Evolutionary conservation across 1,284 basidiomycete genomes (phyloP).

Genomic region (Neolentinus lepideus): DNA sequence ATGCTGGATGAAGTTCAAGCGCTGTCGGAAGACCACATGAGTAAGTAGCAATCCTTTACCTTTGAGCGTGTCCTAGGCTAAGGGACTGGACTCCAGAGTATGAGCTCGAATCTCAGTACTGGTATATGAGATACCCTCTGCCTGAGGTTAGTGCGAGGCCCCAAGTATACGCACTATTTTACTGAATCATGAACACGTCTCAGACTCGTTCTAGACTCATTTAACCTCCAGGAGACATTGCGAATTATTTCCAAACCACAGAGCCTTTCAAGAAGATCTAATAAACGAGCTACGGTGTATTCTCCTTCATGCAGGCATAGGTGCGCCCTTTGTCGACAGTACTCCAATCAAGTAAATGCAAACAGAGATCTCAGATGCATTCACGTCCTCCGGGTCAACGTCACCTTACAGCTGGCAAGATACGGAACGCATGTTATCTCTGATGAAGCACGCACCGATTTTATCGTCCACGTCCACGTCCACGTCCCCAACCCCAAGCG

Average conservation of each 20-base stretch:
- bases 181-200: constrained; percentile 1
- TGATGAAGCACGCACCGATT: constrained; percentile 31
- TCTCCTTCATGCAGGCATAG: constrained; percentile 38
- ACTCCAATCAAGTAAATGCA: neutral
- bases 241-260: constrained; percentile 39
- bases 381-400: constrained; percentile 37
- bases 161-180: too few species aligned
- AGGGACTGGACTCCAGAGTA: constrained; percentile 26
- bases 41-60: constrained; percentile 22
- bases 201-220: constrained; percentile 4
- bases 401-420: constrained; percentile 30
- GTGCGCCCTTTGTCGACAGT: constrained; percentile 22
- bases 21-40: constrained; percentile 30
- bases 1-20: constrained; percentile 27
- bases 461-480: constrained; percentile 10
- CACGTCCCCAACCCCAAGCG: constrained; percentile 8
- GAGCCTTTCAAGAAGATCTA: constrained; percentile 24
- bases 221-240: constrained; percentile 37
- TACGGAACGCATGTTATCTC: constrained; percentile 14
- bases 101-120: constrained; percentile 44
- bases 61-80: neutral
- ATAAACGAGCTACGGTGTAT: constrained; percentile 40
- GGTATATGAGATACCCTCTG: constrained; percentile 24
- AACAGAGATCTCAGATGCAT: constrained; percentile 20
- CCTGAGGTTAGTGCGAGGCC: too few species aligned